A percentile compares a stretch with the other conserved stretches of the same genome.
Conservation (phyloP, 2,329 filamentous ascomycete species). For the Chaetomium globosum region DNA sequence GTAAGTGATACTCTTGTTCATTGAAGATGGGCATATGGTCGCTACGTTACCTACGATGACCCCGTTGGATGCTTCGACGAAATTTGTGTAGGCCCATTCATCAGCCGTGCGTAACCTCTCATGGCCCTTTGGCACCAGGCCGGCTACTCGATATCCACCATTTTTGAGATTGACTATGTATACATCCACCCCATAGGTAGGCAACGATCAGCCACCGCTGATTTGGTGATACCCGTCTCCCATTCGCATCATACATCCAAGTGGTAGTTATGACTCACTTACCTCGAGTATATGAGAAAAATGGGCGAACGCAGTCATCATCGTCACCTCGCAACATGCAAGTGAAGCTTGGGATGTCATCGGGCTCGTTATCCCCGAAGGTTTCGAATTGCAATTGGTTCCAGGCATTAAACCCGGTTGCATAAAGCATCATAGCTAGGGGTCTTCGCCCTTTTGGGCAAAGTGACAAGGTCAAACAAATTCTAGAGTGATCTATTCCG, state of each 20-base stretch:
- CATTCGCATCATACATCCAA: neutral
- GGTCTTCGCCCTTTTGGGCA: neutral
- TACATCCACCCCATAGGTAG: neutral
- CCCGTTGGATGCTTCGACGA: constrained; percentile 40
- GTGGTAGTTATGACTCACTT: constrained; percentile 33
- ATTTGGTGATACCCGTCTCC: neutral
- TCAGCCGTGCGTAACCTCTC: constrained; percentile 18
- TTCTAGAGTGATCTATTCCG: neutral
- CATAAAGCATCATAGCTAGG: constrained; percentile 54
- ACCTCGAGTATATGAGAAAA: constrained; percentile 54
- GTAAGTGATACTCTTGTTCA: constrained; percentile 22
- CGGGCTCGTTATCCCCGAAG: constrained; percentile 40
- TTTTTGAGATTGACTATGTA: constrained; percentile 20
- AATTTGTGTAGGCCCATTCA: constrained; percentile 18
- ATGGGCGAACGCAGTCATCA: constrained; percentile 45
- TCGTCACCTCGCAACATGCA: constrained; percentile 44
- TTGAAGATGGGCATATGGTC: neutral
- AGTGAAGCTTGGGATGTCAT: constrained; percentile 52
- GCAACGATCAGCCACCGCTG: constrained; percentile 20
- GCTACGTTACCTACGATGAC: constrained; percentile 38
- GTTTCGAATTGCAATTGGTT: constrained; percentile 51
- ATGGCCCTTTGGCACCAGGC: constrained; percentile 30
- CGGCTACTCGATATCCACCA: constrained; percentile 28
- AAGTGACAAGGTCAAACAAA: constrained; percentile 8
- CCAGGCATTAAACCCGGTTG: constrained; percentile 63